Percentiles rank a stretch among this genome's conserved stretches.
Conservation (phyloP, 805 yeast genomes). For the Kuraishia ogatae region DNA sequence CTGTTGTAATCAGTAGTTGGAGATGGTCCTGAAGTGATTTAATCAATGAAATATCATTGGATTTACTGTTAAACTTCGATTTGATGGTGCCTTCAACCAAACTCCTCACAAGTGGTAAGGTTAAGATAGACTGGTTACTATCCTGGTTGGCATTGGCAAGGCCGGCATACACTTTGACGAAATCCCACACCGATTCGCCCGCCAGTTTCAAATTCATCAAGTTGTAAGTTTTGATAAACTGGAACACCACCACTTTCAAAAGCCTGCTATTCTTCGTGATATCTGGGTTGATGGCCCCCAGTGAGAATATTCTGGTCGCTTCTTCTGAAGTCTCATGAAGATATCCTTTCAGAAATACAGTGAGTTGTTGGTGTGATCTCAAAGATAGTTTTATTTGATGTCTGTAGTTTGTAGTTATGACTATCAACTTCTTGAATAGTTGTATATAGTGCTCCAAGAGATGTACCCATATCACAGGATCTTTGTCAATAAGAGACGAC, state of each 20-base stretch:
- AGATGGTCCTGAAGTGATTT: conserved; percentile 43
- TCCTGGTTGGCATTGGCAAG: conserved; percentile 19
- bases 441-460: conserved; percentile 54
- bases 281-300: conserved; percentile 68
- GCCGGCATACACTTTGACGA: conserved; percentile 43
- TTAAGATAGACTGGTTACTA: conserved; percentile 21
- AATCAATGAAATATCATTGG: conserved; percentile 38
- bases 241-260: conserved; percentile 42
- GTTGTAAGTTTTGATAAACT: conserved; percentile 42
- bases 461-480: conserved; percentile 80
- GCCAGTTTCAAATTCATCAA: conserved; percentile 45
- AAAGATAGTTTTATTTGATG: conserved; percentile 32
- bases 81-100: conserved; percentile 47
- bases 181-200: conserved; percentile 59
- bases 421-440: conserved; percentile 38
- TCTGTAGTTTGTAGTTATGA: conserved; percentile 15
- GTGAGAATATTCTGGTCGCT: conserved; percentile 48
- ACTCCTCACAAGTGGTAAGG: conserved; percentile 31
- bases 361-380: conserved; percentile 50
- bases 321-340: conserved; percentile 57
- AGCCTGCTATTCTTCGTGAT: conserved; percentile 43
- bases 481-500: conserved; percentile 72
- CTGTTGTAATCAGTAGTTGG: conserved; percentile 34
- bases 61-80: conserved; percentile 38
- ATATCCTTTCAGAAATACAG: conserved; percentile 46